These are phyloP conservation scores for Marasmius fiardii DNA, from an alignment of 1,284 basidiomycete species.

Conservation along the genomic window DNA sequence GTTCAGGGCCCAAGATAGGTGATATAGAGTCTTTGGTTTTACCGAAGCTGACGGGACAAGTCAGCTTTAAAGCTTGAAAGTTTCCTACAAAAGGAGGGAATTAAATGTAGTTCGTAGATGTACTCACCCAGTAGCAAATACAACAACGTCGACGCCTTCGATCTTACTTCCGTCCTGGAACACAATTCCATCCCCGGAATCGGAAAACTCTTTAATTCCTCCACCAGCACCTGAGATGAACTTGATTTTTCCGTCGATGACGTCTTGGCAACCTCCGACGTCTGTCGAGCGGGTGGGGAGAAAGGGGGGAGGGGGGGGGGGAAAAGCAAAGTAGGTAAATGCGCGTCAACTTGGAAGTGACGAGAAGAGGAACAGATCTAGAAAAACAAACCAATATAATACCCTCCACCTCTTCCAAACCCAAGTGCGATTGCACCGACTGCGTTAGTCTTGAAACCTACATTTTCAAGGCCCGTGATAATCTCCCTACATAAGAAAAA, in stretches of 20 bases:
- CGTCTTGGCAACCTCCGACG: slow-evolving; percentile 25
- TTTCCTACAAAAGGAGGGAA: too few relatives aligned
- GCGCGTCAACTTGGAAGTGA: neutral
- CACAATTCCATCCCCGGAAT: slow-evolving; percentile 34
- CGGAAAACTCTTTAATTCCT: slow-evolving; percentile 36
- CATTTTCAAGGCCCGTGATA: slow-evolving; percentile 50
- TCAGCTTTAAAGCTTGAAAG: too few relatives aligned
- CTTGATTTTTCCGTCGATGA: slow-evolving; percentile 49
- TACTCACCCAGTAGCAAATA: slow-evolving; percentile 54
- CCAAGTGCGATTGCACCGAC: slow-evolving; percentile 56
- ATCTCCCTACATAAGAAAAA: slow-evolving; percentile 35
- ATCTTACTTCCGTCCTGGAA: slow-evolving; percentile 46
- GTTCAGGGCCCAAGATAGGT: too few relatives aligned
- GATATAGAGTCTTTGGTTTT: too few relatives aligned
- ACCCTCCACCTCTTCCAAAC: slow-evolving; percentile 34
- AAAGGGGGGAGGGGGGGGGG: too few relatives aligned
- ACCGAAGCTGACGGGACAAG: too few relatives aligned
- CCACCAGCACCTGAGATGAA: slow-evolving; percentile 37
- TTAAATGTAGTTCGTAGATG: too few relatives aligned
- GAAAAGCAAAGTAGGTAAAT: neutral
- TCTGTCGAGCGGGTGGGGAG: too few relatives aligned
- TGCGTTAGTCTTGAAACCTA: slow-evolving; percentile 58
- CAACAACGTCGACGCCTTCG: slow-evolving; percentile 40
- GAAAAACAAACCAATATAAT: slow-evolving; percentile 28
- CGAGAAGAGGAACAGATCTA: neutral